Evolutionary conservation across 2,329 filamentous ascomycete species (phyloP).

Genomic region (Hymenoscyphus linearis): DNA sequence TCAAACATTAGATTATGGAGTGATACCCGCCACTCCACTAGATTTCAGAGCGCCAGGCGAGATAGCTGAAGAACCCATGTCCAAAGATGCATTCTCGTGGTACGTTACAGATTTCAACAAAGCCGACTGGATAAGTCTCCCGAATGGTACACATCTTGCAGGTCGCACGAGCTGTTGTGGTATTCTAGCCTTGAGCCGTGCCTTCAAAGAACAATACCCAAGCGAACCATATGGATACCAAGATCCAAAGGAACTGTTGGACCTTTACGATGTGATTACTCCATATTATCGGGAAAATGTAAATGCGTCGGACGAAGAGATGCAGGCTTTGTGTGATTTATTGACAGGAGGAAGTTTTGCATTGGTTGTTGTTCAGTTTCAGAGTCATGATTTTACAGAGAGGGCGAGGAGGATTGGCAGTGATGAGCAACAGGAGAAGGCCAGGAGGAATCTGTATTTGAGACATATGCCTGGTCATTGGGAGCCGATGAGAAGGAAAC

Average conservation of each 20-base stretch:
- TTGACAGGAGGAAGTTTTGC: background rate
- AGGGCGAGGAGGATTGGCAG: background rate
- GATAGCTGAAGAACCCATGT: background rate
- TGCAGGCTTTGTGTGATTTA: background rate
- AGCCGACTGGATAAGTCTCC: background rate
- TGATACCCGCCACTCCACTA: background rate
- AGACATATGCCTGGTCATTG: constrained; percentile 1
- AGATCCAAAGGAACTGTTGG: background rate
- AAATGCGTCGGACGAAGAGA: constrained; percentile 1
- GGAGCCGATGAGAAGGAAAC: background rate
- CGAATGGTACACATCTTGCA: background rate
- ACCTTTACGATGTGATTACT: background rate
- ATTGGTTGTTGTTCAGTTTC: background rate
- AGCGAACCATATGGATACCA: background rate
- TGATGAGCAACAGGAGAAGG: background rate
- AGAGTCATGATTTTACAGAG: background rate
- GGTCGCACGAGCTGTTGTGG: background rate
- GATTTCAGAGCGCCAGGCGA: background rate
- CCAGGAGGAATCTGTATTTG: background rate
- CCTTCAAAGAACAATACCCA: constrained; percentile 1
- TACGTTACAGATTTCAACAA: constrained; percentile 1
- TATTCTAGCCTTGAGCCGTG: background rate
- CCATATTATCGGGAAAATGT: background rate
- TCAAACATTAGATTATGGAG: background rate
- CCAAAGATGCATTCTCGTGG: background rate